Percentiles rank a stretch among this genome's conserved stretches.
These are phyloP conservation scores for Phanerochaete carnosa DNA, from an alignment of 768 basidiomycete species.

Conservation along the genomic window DNA sequence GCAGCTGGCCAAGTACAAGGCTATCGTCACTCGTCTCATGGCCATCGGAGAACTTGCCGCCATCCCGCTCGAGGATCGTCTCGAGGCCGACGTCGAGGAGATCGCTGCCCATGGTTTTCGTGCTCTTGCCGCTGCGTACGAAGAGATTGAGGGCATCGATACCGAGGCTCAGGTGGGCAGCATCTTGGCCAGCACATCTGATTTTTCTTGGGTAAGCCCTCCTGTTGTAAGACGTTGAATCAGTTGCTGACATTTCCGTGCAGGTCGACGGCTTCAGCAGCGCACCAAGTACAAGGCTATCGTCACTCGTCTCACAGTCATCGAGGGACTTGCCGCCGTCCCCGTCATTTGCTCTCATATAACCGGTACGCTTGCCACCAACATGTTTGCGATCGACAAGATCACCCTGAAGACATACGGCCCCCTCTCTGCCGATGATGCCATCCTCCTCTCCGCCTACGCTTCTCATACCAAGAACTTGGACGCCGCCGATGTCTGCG, in stretches of 20 bases:
- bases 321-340: constrained; percentile 97
- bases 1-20: constrained; percentile 98
- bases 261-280: too few species aligned
- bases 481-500: constrained; percentile 92
- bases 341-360: constrained; percentile 99
- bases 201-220: too few species aligned
- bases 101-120: constrained; percentile 95
- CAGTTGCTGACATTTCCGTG: too few species aligned
- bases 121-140: constrained; percentile 93
- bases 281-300: constrained; percentile 99
- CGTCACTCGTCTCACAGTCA: constrained; percentile 98
- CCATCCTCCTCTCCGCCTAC: constrained; percentile 92
- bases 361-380: constrained; percentile 97
- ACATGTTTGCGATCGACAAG: constrained; percentile 97
- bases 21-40: constrained; percentile 98
- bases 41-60: constrained; percentile 98
- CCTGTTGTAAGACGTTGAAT: too few species aligned
- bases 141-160: constrained; percentile 87
- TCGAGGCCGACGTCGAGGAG: constrained; percentile 95
- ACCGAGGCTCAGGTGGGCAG: too few species aligned
- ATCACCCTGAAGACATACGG: constrained; percentile 90
- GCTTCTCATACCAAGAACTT: constrained; percentile 98
- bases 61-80: constrained; percentile 88
- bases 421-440: constrained; percentile 83
- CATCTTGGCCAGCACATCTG: too few species aligned